Evolutionary conservation across 106 monocot genomes (phyloP), one percentile per base, ranked within the genome.

Genomic region (Apostasia ramifera): DNA sequence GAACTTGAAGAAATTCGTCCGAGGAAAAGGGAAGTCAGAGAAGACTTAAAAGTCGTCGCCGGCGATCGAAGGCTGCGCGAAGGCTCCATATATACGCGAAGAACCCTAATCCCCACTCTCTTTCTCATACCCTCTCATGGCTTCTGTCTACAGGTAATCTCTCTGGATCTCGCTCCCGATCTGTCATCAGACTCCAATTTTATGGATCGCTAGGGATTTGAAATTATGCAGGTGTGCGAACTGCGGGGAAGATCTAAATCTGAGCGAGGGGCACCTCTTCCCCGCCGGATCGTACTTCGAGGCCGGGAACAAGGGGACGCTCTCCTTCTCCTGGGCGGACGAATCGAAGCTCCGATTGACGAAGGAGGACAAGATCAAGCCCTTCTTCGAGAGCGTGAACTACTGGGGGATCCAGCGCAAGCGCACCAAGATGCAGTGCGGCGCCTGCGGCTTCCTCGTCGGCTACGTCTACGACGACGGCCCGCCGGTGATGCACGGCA

Each of bases 391-490:
- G 83, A 98, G 93, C 47, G 44, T 85, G 44, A 79, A 93, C 67
- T 98, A 98, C 83, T 98, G 98, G 98, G 98, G 98, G 6, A 83
- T 98, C 83, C 87, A 90, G 59, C 74, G 98, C 51, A 70, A 61
- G 74, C 78, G 98, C 52, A 87, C 83, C 50, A 77, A 69, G 71
- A 83, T 93, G 56, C 61, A 71, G 64, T 98, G 98, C 80, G 83
- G 76, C 73, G 65, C 81, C 66, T 98, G 98, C 69, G 79, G 81
- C 13, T 78, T 66, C 48, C 79, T 92, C 47, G 70, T 98, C 45
- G 93, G 92, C 12, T 69, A 90, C 71, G 66, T 98, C 61, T 98
- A 98, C 77, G 92, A 93, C 47, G 98, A 93, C 44, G 98, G 98
- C 2, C 90, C 90, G 44, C 92, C 90, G 46, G 10, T 80, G 70